Conservation (phyloP, 495 filamentous ascomycete genomes). For the Hypoxylon fuscum region DNA sequence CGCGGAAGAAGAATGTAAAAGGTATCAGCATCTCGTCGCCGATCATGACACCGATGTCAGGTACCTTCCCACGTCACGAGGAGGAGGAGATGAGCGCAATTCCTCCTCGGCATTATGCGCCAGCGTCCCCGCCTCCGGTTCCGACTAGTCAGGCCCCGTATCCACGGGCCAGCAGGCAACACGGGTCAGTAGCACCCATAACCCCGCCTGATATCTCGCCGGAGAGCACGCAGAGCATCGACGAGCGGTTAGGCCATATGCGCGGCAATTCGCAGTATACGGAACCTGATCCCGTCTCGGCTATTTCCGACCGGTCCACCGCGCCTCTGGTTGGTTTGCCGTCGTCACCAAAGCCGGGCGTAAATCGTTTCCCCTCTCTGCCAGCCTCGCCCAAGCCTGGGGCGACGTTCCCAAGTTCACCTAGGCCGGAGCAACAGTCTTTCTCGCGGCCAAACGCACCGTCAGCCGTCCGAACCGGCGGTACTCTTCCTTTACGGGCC, state of each 20-base stretch:
- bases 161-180: conserved; percentile 33
- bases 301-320: conserved; percentile 52
- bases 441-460: conserved; percentile 51
- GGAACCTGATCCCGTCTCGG: conserved; percentile 53
- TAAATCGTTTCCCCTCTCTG: conserved; percentile 57
- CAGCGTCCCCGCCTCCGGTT: conserved; percentile 56
- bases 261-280: conserved; percentile 49
- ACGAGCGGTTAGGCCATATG: conserved; percentile 55
- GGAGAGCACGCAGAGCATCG: conserved; percentile 57
- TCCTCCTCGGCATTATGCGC: conserved; percentile 59
- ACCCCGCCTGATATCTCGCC: conserved; percentile 59
- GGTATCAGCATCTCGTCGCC: conserved; percentile 63
- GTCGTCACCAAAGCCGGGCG: conserved; percentile 56
- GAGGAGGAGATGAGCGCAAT: conserved; percentile 62
- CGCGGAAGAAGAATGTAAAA: conserved; percentile 53
- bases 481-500: conserved; percentile 67
- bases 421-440: conserved; percentile 45
- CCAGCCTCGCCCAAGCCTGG: conserved; percentile 56
- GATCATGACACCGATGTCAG: conserved; percentile 64
- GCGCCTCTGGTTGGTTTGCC: conserved; percentile 56
- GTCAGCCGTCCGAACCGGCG: conserved; percentile 56
- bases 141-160: conserved; percentile 55
- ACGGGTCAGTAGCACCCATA: conserved; percentile 45
- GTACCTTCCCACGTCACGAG: conserved; percentile 57
- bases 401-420: conserved; percentile 51